Evolutionary conservation across 352 stramenopile genomes (phyloP), one percentile per base, ranked within the genome.

Genomic region (Aphanomyces invadans): DNA sequence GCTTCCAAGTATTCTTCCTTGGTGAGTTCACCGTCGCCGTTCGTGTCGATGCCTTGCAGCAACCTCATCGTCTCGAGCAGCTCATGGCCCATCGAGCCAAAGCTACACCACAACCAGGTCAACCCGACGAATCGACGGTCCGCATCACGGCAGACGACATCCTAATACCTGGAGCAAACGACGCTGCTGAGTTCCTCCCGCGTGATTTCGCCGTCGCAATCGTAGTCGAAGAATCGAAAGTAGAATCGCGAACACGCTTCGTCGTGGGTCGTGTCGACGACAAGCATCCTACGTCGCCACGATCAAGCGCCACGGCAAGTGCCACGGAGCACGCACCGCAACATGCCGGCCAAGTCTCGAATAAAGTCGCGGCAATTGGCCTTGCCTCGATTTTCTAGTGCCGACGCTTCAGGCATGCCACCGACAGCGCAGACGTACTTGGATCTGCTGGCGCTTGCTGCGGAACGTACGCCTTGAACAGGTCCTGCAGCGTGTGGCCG

Each of bases 141-240:
- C n/a, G n/a, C n/a, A n/a, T n/a, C n/a, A n/a, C n/a, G n/a, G n/a
- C n/a, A n/a, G 7, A 62, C 23, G 33, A 23, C 11, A 26, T 39
- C 1, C 10, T 17, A 19, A 2, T 33, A 64, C 55, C 55, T 64
- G 11, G 55, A 45, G 33, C 55, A 64, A 7, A 64, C 55, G 33
- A 64, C 55, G 23, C 21, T 64, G 36, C 55, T 64, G 12, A 63
- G 19, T 28, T 64, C n/a, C 23, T 64, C 55, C 7, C 55, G 55
- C 55, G 55, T 64, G 25, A 64, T 64, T 17, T 46, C 9, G 5
- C 15, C 4, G 23, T 64, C 55, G 55, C 5, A 51, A 21, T 64
- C 55, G 36, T 64, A 64, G n/a, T 64, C 55, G 23, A 51, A 64
- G 25, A 52, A 64, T 5, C 55, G 55, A 64, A 64, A 64, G 55